Conservation (phyloP, 2,329 filamentous ascomycete species). For the Periconia sp. region DNA sequence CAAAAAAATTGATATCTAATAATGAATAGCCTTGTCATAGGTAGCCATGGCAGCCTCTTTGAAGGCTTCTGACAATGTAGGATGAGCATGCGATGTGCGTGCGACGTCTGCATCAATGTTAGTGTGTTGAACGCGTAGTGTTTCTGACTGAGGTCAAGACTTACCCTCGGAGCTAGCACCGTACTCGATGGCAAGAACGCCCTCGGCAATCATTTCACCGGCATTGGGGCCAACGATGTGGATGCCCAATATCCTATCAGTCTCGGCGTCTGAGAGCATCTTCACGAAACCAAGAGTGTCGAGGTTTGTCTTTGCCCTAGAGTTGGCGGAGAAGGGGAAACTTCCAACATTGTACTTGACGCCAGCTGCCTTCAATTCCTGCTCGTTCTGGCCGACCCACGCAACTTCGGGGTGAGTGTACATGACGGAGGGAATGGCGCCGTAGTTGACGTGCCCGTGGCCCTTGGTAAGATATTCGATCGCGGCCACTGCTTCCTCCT, state of each 20-base stretch:
- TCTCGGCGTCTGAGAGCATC: slow-evolving; percentile 94
- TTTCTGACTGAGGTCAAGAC: slow-evolving; percentile 47
- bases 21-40: slow-evolving; percentile 94
- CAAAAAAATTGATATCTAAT: slow-evolving; percentile 53
- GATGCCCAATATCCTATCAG: slow-evolving; percentile 89
- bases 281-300: slow-evolving; percentile 96
- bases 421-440: slow-evolving; percentile 97
- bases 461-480: slow-evolving; percentile 98
- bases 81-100: slow-evolving; percentile 94
- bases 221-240: slow-evolving; percentile 97
- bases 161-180: slow-evolving; percentile 88
- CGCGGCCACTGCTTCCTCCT: slow-evolving; percentile 94
- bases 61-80: slow-evolving; percentile 94
- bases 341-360: slow-evolving; percentile 90
- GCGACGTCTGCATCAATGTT: slow-evolving; percentile 36
- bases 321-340: slow-evolving; percentile 98
- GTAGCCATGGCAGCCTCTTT: slow-evolving; percentile 99
- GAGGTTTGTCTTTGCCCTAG: slow-evolving; percentile 96
- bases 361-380: slow-evolving; percentile 86
- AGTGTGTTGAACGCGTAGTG: slow-evolving; percentile 7
- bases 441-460: slow-evolving; percentile 98
- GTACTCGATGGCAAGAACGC: slow-evolving; percentile 91
- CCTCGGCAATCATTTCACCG: slow-evolving; percentile 99
- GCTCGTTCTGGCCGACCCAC: slow-evolving; percentile 97
- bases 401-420: slow-evolving; percentile 98